phyloP scores from a whole-genome alignment of 73 alveolate genomes.

The Paramecium pentaurelia region DNA sequence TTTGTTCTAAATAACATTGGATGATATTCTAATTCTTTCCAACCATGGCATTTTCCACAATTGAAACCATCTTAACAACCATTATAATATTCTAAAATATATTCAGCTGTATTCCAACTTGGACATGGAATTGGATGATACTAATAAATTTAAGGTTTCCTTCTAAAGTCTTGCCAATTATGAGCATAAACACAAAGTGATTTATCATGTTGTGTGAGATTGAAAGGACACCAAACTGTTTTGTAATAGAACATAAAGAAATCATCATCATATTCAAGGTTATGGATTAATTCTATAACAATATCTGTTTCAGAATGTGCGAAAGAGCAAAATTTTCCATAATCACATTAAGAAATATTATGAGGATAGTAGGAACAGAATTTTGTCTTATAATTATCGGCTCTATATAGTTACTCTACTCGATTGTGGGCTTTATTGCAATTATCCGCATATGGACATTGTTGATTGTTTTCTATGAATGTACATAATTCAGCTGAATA shows the following conservation, averaged over 20 bases:
- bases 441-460: conserved; percentile 79
- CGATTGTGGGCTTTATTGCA: conserved; percentile 83
- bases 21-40: conserved; percentile 75
- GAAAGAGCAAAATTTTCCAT: conserved; percentile 85
- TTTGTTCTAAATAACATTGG: conserved; percentile 67
- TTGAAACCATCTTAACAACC: conserved; percentile 71
- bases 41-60: conserved; percentile 73
- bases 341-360: conserved; percentile 78
- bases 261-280: conserved; percentile 73
- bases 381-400: conserved; percentile 84
- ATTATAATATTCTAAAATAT: conserved; percentile 69
- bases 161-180: conserved; percentile 95
- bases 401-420: conserved; percentile 86
- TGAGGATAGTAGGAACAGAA: conserved; percentile 84
- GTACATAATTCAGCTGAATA: conserved; percentile 77
- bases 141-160: conserved; percentile 82
- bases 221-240: conserved; percentile 97
- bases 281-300: conserved; percentile 79
- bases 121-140: conserved; percentile 73
- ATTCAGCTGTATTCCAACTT: conserved; percentile 75
- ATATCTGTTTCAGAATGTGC: conserved; percentile 88
- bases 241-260: conserved; percentile 88
- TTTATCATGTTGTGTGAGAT: conserved; percentile 86
- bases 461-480: conserved; percentile 67
- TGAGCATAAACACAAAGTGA: conserved; percentile 97